Evolutionary conservation across 2,329 filamentous ascomycete genomes (phyloP), one percentile per base, ranked within the genome.

Genomic region (Rhynchosporium secalis): DNA sequence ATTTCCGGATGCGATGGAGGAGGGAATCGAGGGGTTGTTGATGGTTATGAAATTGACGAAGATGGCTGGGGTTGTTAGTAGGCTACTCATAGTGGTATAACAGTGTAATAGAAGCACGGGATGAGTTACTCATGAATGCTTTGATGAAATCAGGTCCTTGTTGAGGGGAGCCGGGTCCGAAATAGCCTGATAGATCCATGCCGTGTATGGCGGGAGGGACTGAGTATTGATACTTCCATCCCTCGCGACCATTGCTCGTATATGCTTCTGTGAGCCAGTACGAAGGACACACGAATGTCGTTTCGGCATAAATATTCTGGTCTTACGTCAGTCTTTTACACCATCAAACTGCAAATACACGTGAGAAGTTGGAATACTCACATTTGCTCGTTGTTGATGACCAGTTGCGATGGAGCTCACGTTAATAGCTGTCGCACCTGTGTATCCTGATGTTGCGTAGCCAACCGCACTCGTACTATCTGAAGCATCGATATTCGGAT

Each of bases 221-320:
- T 2, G 74, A 76, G 67, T 76, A 80, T 64, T 81, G 78, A 64
- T 80, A 80, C 61, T 78, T 78, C 71, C 74, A 81, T 46, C 72
- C 65, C 67, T 43, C 64, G 68, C 60, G 55, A 7, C 72, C 74
- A 3, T 66, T 51, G 1, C 71, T 73, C 1, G 72, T 70, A 62
- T 76, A 83, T 1, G 80, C 79, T 48, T 77, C 74, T 1, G 78
- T 76, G 45, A 83, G 72, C 80, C 80, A 84, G 71, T 84, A 83
- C 1, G 78, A 76, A 0, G 81, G 79, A 66, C 82, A 84, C n/a
- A 81, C 76, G 59, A 83, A 83, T 0, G 80, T 82, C 1, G 77
- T 77, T 72, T 85, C 82, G 48, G 77, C 79, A 64, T 80, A 82
- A 52, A 83, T 76, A 66, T 81, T 79, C 52, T 56, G 12, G 4